Conservation (phyloP, 2,329 filamentous ascomycete genomes). For the Alternaria brassicicola region DNA sequence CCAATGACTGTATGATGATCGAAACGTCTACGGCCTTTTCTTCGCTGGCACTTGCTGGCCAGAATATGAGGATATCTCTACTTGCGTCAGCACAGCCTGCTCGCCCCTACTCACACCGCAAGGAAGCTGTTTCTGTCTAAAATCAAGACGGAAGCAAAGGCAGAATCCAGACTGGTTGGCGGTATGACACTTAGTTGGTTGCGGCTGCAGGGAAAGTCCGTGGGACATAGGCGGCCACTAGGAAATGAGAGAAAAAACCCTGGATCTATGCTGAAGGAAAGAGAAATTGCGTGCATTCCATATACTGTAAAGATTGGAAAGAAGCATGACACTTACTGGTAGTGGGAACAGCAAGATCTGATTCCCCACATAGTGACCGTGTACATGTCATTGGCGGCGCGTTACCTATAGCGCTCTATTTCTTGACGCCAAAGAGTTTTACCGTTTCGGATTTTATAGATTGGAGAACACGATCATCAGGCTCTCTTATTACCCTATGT, state of each 20-base stretch:
- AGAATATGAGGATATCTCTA: conserved; percentile 43
- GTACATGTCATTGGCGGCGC: background rate
- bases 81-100: conserved; percentile 41
- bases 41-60: conserved; percentile 30
- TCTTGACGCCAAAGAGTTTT: background rate
- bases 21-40: conserved; percentile 43
- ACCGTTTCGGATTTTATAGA: background rate
- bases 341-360: background rate
- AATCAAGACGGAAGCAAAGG: conserved; percentile 42
- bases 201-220: conserved; percentile 29
- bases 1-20: conserved; percentile 45
- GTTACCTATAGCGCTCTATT: background rate
- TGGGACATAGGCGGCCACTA: background rate
- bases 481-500: background rate
- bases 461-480: background rate
- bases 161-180: conserved; percentile 35
- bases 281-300: background rate
- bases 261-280: background rate
- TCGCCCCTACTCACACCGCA: conserved; percentile 48
- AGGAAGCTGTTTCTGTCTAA: conserved; percentile 43
- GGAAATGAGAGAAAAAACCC: background rate
- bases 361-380: background rate
- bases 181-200: conserved; percentile 40
- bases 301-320: background rate
- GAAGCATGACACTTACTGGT: background rate